Percentiles rank a stretch among this genome's conserved stretches.
These are phyloP conservation scores for Diaporthe helianthi DNA, from an alignment of 2,329 filamentous ascomycete species.

Conservation along the genomic window DNA sequence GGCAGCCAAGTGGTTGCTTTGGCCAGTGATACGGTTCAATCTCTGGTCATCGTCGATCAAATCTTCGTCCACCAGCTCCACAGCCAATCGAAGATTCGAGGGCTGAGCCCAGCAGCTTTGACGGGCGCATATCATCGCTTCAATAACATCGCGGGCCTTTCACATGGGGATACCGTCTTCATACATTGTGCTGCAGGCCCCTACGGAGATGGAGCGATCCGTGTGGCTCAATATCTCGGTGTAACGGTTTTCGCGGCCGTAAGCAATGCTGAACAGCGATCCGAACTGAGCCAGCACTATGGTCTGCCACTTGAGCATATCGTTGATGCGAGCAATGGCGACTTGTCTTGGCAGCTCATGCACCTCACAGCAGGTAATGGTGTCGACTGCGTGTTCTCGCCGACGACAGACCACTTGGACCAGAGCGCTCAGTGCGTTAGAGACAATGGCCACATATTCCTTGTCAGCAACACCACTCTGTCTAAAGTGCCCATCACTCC, in stretches of 20 bases:
- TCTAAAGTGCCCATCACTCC: neutral
- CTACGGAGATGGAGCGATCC: constrained; percentile 53
- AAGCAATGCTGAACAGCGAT: constrained; percentile 45
- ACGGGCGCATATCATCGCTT: constrained; percentile 54
- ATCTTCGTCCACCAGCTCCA: constrained; percentile 44
- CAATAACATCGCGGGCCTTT: constrained; percentile 41
- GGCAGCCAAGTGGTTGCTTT: constrained; percentile 54
- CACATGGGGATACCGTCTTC: constrained; percentile 45
- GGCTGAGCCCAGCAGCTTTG: constrained; percentile 48
- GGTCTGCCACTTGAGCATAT: constrained; percentile 48
- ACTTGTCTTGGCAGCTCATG: constrained; percentile 39
- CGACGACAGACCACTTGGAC: constrained; percentile 47
- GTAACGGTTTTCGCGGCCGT: constrained; percentile 53
- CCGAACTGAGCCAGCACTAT: constrained; percentile 43
- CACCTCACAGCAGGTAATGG: constrained; percentile 43
- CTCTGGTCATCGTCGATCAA: constrained; percentile 43
- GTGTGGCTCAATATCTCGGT: constrained; percentile 47
- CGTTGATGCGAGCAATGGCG: constrained; percentile 39
- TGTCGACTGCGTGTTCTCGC: constrained; percentile 55
- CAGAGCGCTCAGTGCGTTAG: constrained; percentile 45
- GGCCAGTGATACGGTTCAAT: constrained; percentile 46
- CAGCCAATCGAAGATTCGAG: constrained; percentile 36
- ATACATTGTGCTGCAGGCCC: constrained; percentile 53
- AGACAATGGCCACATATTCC: constrained; percentile 34
- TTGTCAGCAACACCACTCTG: constrained; percentile 11